Base-by-base conservation (phyloP, 2,329 filamentous ascomycete species). In the Venturia effusa region DNA sequence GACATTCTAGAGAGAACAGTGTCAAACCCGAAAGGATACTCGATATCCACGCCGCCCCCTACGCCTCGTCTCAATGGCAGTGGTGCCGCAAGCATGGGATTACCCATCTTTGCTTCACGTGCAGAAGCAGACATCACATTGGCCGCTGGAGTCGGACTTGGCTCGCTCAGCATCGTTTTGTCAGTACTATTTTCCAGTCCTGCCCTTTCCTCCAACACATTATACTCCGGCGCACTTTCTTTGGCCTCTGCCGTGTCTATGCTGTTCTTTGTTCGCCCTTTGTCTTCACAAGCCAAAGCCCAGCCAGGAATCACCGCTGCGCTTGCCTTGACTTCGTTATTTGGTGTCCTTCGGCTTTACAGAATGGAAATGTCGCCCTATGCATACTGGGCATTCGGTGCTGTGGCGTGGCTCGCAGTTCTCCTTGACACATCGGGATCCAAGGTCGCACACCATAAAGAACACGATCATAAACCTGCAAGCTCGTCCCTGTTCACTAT, bases 401-500 rank as follows among this genome's bases (percentile, higher is more conserved):
- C 32, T 34, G 10, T 55, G 27, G 43, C 39, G 5, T 55, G 60
- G 27, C 11, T 37, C 63, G 30, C 37, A 11, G 30, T n/a, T 7
- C 22, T 40, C 13, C 24, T 60, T 27, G 59, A 60, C 32, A 37
- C 34, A 24, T 65, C 32, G 27, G 48, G n/a, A n/a, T 22, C 22
- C 41, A 45, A 39, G 11, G 40, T 57, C 11, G 41, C 39, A 24
- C 22, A 59, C 5, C 59, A 65, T 34, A 54, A 27, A 40, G 43
- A 40, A 39, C 61, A 71, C 57, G 62, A 68, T 27, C 69, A 71
- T 45, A 71, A 72, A 27, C 71, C 74, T 62, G 37, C 69, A 72
- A 64, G 66, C 75, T 7, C 74, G 78, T 43, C 69, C 70, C 1
- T 73, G 77, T 61, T 96, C 45, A 96, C 93, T 0, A 83, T 81